Evolutionary conservation across 192 early-diverging fungal species (phyloP), one percentile per base, ranked within the genome.

Genomic region (Haplosporangium gracile): DNA sequence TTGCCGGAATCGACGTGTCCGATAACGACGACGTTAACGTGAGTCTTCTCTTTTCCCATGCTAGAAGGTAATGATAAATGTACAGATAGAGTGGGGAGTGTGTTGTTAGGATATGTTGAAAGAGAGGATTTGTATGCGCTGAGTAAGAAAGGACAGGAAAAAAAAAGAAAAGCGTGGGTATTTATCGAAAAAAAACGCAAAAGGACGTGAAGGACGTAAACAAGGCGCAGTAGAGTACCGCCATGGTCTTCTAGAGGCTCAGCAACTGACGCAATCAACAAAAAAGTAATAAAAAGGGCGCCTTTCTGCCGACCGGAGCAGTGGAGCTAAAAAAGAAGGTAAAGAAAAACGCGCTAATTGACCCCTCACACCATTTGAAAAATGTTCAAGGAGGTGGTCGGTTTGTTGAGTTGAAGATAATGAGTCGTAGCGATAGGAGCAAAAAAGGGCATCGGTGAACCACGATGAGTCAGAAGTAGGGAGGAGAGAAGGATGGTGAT

Each of bases 1-100:
- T 98, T 98, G 91, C 97, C 96, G 92, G 97, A 95, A 87, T 96
- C 97, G 92, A 90, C 97, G 96, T 99, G 97, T 88, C 98, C 97
- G 92, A 97, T 97, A 92, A 99, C 96, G 92, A 96, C 96, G 93
- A 97, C 93, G 93, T 95, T 95, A 91, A 97, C 92, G 94, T 98
- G 97, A 90, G 85, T 89, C 93, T 98, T 98, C 88, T 97, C 96
- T 91, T 97, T 97, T 88, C 82, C 88, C 82, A 84, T 88, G 49
- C 49, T 51, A 51, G 72, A 98, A 95, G 79, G 96, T 95, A 75
- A 96, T 93, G 90, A 94, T 51, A 51, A 51, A 51, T 51, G 49
- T 51, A 51, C 49, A 51, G 49, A 51, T 51, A 97, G 97, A 89
- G 98, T 95, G 90, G 97, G 96, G 82, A 99, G 96, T 73, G 98